These are phyloP conservation scores for Suillus spraguei DNA, from an alignment of 768 basidiomycete species.

Conservation along the genomic window DNA sequence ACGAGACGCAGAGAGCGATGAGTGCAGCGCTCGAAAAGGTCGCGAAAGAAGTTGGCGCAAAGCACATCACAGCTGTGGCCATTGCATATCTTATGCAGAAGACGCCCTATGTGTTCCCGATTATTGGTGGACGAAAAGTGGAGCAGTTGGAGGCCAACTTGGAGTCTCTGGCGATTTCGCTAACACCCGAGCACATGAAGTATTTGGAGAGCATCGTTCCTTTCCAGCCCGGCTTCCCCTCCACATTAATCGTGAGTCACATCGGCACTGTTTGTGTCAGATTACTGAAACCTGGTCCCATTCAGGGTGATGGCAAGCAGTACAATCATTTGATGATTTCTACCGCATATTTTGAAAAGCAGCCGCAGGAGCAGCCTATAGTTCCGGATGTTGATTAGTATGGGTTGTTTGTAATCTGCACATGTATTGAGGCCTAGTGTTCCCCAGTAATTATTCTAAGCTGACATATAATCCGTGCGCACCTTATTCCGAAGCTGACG, in stretches of 20 bases:
- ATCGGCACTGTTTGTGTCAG: background rate
- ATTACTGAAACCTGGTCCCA: conserved; percentile 4
- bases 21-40: conserved; percentile 40
- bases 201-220: conserved; percentile 43
- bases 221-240: conserved; percentile 50
- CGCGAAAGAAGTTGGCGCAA: conserved; percentile 38
- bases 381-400: conserved; percentile 13
- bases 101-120: conserved; percentile 50
- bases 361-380: conserved; percentile 17
- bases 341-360: conserved; percentile 25
- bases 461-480: no score
- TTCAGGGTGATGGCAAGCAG: conserved; percentile 31
- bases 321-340: conserved; percentile 18
- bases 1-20: conserved; percentile 41
- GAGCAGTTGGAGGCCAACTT: conserved; percentile 52
- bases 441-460: background rate
- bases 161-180: conserved; percentile 48
- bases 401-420: background rate
- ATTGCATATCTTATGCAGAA: conserved; percentile 53
- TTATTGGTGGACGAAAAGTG: conserved; percentile 52
- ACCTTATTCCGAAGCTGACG: background rate
- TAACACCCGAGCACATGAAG: conserved; percentile 46
- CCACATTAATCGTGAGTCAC: conserved; percentile 29
- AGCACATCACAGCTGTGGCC: conserved; percentile 42
- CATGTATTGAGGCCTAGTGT: background rate